Base-by-base conservation (phyloP, 805 yeast species). In the Pichia exigua region DNA sequence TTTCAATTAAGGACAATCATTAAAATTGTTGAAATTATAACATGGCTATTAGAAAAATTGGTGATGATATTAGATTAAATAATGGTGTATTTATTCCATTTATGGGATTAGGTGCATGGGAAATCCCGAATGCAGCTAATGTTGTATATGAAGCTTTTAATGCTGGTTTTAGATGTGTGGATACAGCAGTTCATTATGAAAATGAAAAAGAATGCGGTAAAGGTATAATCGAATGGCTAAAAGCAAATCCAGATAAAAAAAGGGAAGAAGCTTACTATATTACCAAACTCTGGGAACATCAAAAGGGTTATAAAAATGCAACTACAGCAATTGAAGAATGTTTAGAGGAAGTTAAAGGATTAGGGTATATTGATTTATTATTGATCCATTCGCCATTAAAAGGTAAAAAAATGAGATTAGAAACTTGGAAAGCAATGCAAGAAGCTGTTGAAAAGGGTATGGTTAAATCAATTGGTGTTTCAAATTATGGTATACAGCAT, bases 391-490 rank as follows among this genome's bases (percentile, higher is more conserved):
- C 83, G 15, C 94, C 94, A 26, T 59, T 69, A 49, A 71, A 75
- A 47, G 78, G 78, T 20, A 67, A 69, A 39, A 59, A 57, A 47
- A 58, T 68, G 59, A 73, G 92, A 61, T 58, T 83, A 44, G 87
- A 75, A 41, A 77, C 90, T 0, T 86, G 83, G 78, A 72, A 69
- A 60, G 91, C 90, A 1, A 74, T 87, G 74, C 90, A 87, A 65
- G 92, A 87, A 57, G 81, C 80, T 22, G 83, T 81, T 21, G 78
- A 74, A 28, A 70, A 69, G 8, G 85, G 88, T 11, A 64, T 71
- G 45, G 79, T 84, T 49, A 77, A 74, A 59, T 74, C 86, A 15
- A 80, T 87, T 51, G 96, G 95, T 46, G 91, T 87, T 17, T 86
- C 95, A 10, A 86, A 86, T 68, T 87, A 75, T 60, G 87, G 88